Percentiles rank a stretch among this genome's conserved stretches.
Evolutionary conservation across 2,329 filamentous ascomycete species (phyloP).

Genomic region (Hymenoscyphus fraxineus): DNA sequence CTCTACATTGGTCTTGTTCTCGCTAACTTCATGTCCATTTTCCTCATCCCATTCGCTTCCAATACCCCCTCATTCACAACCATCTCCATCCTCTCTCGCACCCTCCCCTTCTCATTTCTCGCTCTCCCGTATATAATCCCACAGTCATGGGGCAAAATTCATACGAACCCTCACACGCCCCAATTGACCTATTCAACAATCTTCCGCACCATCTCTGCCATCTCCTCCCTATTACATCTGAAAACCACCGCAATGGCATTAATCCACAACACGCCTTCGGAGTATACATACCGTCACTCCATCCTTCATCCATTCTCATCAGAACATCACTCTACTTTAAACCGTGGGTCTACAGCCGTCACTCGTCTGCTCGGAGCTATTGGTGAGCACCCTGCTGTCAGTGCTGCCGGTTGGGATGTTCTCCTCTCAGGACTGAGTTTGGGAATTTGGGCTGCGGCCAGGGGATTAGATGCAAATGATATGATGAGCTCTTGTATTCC

Average conservation of each 20-base stretch:
- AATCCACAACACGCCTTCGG: conserved; percentile 44
- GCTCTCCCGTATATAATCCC: conserved; percentile 47
- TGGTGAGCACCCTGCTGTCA: conserved; percentile 55
- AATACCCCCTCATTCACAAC: conserved; percentile 41
- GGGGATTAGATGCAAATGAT: conserved; percentile 47
- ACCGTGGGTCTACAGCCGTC: conserved; percentile 44
- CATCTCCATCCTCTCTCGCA: conserved; percentile 34
- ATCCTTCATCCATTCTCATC: conserved; percentile 44
- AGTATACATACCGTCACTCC: conserved; percentile 48
- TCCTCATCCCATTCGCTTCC: conserved; percentile 40
- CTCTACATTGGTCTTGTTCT: conserved; percentile 37
- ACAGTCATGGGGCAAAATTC: conserved; percentile 44
- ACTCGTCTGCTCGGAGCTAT: conserved; percentile 47
- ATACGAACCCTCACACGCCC: conserved; percentile 39
- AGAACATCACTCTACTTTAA: conserved; percentile 42
- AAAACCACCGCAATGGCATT: conserved; percentile 44
- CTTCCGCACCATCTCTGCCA: conserved; percentile 45
- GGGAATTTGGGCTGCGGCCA: conserved; percentile 55
- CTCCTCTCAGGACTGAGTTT: conserved; percentile 51
- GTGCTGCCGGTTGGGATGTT: conserved; percentile 55
- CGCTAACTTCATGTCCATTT: conserved; percentile 37
- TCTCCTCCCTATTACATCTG: conserved; percentile 44
- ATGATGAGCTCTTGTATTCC: conserved; percentile 43
- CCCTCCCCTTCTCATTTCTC: conserved; percentile 45
- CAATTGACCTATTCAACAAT: conserved; percentile 43